Conservation (phyloP, 116 monocot genomes). For the Zostera marina region DNA sequence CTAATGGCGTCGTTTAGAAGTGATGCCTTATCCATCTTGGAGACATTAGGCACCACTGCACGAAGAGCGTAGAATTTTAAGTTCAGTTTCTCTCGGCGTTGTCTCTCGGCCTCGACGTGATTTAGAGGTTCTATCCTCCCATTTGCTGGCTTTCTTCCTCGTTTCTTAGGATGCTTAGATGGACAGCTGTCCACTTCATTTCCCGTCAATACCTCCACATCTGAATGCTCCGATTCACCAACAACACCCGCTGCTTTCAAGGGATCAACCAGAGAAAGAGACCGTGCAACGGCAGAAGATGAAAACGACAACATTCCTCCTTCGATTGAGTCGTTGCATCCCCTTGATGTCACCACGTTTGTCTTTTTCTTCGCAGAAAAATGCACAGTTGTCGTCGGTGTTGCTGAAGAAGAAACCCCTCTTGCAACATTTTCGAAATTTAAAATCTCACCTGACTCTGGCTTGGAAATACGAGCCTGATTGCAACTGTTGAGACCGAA, state of each 20-base stretch:
- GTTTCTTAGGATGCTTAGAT: constrained; percentile 39
- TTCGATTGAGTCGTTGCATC: constrained; percentile 19
- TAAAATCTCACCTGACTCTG: too few relatives aligned
- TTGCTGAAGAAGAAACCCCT: constrained; percentile 4
- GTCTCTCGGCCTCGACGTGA: constrained; percentile 83
- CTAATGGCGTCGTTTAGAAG: constrained; percentile 70
- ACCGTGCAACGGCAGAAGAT: constrained; percentile 8
- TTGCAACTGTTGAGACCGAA: constrained; percentile 10
- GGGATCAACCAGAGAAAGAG: constrained; percentile 5
- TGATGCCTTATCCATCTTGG: constrained; percentile 93
- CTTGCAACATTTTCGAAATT: background rate
- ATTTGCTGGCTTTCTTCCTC: constrained; percentile 82
- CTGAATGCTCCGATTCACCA: constrained; percentile 42
- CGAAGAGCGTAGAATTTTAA: constrained; percentile 83
- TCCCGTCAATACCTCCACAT: constrained; percentile 30
- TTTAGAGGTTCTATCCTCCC: constrained; percentile 84
- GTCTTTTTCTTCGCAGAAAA: constrained; percentile 8
- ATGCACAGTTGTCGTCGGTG: constrained; percentile 6
- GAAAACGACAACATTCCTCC: constrained; percentile 47
- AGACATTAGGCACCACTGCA: constrained; percentile 84
- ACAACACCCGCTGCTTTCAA: constrained; percentile 1
- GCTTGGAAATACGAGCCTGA: too few relatives aligned
- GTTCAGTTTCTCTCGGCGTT: constrained; percentile 82
- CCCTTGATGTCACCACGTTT: background rate
- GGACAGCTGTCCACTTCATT: constrained; percentile 42